Evolutionary conservation across 306 rosid species (phyloP).

Genomic region (Medicago arabica): DNA sequence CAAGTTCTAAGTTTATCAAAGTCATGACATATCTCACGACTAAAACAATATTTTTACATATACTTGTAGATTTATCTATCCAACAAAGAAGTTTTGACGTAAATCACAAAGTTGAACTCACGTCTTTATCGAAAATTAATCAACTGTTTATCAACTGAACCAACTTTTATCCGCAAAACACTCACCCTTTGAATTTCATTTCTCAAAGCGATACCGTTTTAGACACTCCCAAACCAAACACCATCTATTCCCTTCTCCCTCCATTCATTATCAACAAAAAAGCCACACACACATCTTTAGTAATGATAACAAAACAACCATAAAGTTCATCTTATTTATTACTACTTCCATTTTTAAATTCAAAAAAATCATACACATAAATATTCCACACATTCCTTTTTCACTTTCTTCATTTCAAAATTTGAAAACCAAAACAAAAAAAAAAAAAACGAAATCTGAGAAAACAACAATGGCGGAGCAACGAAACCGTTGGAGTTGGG

Average conservation of each 20-base stretch:
- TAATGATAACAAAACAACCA: constrained; percentile 12
- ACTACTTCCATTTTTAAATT: not conserved
- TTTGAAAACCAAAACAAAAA: constrained; percentile 14
- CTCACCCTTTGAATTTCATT: not conserved
- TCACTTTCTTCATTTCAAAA: constrained; percentile 42
- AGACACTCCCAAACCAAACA: not conserved
- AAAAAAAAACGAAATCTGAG: constrained; percentile 36
- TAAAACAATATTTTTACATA: no score
- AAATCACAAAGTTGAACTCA: no score
- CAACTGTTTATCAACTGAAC: no score
- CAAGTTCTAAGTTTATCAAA: no score
- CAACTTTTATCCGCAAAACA: no score
- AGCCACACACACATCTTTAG: not conserved
- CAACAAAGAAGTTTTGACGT: no score
- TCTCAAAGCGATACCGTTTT: constrained; percentile 58
- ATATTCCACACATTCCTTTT: constrained; percentile 5
- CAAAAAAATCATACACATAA: not conserved
- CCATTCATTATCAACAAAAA: constrained; percentile 51
- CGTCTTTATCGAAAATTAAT: no score
- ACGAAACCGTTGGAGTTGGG: constrained; percentile 96
- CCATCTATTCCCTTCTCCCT: constrained; percentile 51
- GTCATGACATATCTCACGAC: no score
- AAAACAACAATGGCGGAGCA: constrained; percentile 70
- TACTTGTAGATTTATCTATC: no score
- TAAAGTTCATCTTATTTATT: constrained; percentile 26